Evolutionary conservation across 306 rosid species (phyloP).

Genomic region (Rosa persica): DNA sequence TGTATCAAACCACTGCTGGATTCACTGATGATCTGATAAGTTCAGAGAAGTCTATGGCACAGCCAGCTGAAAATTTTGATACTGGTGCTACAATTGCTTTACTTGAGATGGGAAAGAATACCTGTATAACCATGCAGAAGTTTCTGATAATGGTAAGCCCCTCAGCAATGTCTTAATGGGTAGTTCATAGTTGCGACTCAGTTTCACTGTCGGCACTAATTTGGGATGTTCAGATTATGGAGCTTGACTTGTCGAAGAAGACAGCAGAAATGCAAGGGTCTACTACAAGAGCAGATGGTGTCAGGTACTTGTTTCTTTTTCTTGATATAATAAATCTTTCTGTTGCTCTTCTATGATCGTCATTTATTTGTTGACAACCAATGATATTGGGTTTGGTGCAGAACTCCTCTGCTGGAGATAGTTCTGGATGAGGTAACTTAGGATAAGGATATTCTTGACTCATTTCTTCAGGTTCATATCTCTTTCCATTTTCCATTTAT

Average conservation of each 20-base stretch:
- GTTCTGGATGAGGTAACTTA: conserved; percentile 76
- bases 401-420: conserved; percentile 72
- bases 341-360: not conserved
- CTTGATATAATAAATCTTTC: conserved; percentile 7
- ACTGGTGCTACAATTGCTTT: conserved; percentile 49
- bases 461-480: conserved; percentile 72
- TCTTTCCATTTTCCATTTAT: not conserved
- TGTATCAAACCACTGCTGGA: conserved; percentile 48
- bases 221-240: conserved; percentile 56
- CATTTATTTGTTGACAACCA: not conserved
- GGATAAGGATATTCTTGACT: conserved; percentile 43
- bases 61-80: conserved; percentile 34
- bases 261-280: conserved; percentile 62
- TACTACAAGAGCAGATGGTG: conserved; percentile 71
- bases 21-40: conserved; percentile 30
- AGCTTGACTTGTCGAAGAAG: conserved; percentile 72
- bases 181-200: conserved; percentile 11
- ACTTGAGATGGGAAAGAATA: conserved; percentile 55
- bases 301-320: conserved; percentile 50
- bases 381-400: conserved; percentile 43
- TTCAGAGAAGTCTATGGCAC: conserved; percentile 36
- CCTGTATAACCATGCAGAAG: conserved; percentile 53
- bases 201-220: conserved; percentile 26
- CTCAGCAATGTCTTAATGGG: conserved; percentile 9
- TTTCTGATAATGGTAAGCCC: conserved; percentile 59